Percentiles rank a stretch among this genome's conserved stretches.
Conservation (phyloP, 106 monocot genomes). For the Dactylorhiza incarnata region DNA sequence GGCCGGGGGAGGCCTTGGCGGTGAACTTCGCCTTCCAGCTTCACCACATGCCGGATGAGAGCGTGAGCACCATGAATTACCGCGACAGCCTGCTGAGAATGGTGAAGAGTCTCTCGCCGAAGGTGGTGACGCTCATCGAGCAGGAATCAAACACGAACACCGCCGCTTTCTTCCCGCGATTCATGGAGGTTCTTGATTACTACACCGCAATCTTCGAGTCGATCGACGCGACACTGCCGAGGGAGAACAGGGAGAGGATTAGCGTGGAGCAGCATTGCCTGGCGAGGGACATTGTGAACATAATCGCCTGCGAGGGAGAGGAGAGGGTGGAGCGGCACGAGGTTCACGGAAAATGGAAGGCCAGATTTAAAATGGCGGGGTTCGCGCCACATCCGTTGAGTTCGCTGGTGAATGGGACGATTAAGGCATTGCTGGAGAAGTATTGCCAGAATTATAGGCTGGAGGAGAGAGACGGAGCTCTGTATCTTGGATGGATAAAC, state of each 20-base stretch:
- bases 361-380: constrained; percentile 84
- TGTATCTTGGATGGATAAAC: constrained; percentile 86
- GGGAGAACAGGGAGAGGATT: constrained; percentile 65
- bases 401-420: constrained; percentile 65
- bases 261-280: constrained; percentile 89
- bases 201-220: constrained; percentile 76
- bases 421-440: constrained; percentile 52
- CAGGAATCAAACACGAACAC: constrained; percentile 92
- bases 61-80: constrained; percentile 72
- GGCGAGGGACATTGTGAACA: constrained; percentile 94
- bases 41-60: constrained; percentile 89
- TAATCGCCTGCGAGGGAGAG: constrained; percentile 81
- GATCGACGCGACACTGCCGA: constrained; percentile 52
- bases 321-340: constrained; percentile 83
- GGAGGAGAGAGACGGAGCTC: constrained; percentile 66
- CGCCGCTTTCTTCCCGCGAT: constrained; percentile 61
- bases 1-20: constrained; percentile 60
- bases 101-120: constrained; percentile 71
- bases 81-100: constrained; percentile 72
- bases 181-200: constrained; percentile 60
- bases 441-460: constrained; percentile 54
- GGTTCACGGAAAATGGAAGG: constrained; percentile 76
- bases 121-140: constrained; percentile 78
- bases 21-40: constrained; percentile 85
- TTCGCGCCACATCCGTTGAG: constrained; percentile 67